A percentile compares a stretch with the other conserved stretches of the same genome.
Evolutionary conservation across 306 rosid species (phyloP).

Genomic region (Inga leiocalycina): DNA sequence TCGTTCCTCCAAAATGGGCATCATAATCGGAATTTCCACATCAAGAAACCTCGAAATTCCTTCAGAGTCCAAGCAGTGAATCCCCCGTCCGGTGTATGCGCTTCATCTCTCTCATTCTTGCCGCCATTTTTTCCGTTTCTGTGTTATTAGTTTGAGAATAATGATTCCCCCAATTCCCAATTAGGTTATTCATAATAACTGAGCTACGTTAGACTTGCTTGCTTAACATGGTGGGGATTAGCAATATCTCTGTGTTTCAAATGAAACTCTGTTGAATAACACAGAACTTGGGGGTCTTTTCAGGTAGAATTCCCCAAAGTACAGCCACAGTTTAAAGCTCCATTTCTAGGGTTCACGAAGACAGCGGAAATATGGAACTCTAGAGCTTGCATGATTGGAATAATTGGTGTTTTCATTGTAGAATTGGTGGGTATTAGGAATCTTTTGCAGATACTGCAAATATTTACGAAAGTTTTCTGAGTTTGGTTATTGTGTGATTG

Average conservation of each 20-base stretch:
- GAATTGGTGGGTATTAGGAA: slow-evolving; percentile 61
- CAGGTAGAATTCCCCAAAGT: slow-evolving; percentile 86
- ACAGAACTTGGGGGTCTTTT: slow-evolving; percentile 27
- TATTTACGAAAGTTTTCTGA: not conserved
- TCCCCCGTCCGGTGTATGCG: slow-evolving; percentile 76
- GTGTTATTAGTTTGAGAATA: not conserved
- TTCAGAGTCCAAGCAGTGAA: slow-evolving; percentile 69
- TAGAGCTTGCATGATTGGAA: slow-evolving; percentile 95
- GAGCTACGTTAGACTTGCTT: not conserved
- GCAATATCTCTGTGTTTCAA: not conserved
- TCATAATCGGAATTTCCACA: slow-evolving; percentile 11
- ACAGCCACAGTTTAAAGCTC: slow-evolving; percentile 70
- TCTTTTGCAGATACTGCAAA: not conserved
- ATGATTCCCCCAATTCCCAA: no score
- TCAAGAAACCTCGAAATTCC: slow-evolving; percentile 27
- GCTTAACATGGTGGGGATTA: not conserved
- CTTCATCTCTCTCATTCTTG: not conserved
- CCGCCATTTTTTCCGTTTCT: not conserved
- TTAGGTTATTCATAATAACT: not conserved
- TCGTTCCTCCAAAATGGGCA: slow-evolving; percentile 33
- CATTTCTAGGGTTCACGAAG: slow-evolving; percentile 86
- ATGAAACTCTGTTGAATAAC: not conserved
- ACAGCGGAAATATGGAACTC: slow-evolving; percentile 96
- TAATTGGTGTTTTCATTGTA: slow-evolving; percentile 75
- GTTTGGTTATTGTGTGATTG: slow-evolving; percentile 9